A percentile compares a stretch with the other conserved stretches of the same genome.
phyloP scores from a whole-genome alignment of 352 stramenopile species.

The Globisporangium middletonii region DNA sequence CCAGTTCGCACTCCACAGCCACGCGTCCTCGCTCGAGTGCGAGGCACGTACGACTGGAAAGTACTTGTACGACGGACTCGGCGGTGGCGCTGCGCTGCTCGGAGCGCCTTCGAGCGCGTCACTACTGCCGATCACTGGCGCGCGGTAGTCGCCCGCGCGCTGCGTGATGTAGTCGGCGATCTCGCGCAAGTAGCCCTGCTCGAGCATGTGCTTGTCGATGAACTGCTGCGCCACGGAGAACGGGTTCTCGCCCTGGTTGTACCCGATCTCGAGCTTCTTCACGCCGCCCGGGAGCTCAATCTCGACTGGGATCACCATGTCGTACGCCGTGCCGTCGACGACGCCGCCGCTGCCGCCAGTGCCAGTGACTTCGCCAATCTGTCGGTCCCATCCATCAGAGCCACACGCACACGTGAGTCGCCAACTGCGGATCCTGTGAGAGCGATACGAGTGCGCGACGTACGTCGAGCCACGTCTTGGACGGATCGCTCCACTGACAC shows the following conservation, averaged over 20 bases:
- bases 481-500: slow-evolving; percentile 91
- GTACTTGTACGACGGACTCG: slow-evolving; percentile 38
- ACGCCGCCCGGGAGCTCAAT: slow-evolving; percentile 92
- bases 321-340: slow-evolving; percentile 91
- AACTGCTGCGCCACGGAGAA: slow-evolving; percentile 95
- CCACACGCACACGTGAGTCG: neutral
- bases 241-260: slow-evolving; percentile 97
- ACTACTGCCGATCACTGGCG: slow-evolving; percentile 56
- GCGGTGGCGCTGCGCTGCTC: slow-evolving; percentile 2
- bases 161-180: slow-evolving; percentile 97
- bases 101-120: slow-evolving; percentile 12
- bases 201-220: slow-evolving; percentile 95
- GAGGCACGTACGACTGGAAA: slow-evolving; percentile 50
- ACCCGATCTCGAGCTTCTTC: slow-evolving; percentile 94
- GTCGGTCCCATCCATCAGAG: neutral
- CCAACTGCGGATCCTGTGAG: too few species aligned
- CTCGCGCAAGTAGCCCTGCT: slow-evolving; percentile 89
- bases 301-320: slow-evolving; percentile 97
- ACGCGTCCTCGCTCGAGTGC: too few species aligned
- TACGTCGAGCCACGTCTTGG: slow-evolving; percentile 94
- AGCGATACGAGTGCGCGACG: slow-evolving; percentile 11
- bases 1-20: slow-evolving; percentile 9
- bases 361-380: slow-evolving; percentile 86
- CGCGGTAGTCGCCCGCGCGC: slow-evolving; percentile 69
- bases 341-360: slow-evolving; percentile 69